Percentiles rank a stretch among this genome's conserved stretches.
phyloP scores from a whole-genome alignment of 306 rosid species.

The Prunus mongolica region DNA sequence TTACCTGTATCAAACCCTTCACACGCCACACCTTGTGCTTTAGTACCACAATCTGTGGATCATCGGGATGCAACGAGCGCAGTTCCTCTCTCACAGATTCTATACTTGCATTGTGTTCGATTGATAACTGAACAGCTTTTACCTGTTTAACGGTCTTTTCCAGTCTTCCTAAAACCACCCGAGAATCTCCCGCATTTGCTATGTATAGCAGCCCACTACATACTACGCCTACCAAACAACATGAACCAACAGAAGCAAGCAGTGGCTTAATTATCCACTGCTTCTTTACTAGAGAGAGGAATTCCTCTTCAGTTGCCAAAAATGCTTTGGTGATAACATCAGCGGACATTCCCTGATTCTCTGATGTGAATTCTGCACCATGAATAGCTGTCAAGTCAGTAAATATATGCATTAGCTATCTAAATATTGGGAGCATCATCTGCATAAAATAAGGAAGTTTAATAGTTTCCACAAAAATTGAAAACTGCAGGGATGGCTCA shows the following conservation, averaged over 20 bases:
- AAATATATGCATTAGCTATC: slow-evolving; percentile 38
- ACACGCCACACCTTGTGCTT: slow-evolving; percentile 99
- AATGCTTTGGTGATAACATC: slow-evolving; percentile 81
- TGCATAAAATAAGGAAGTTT: not conserved
- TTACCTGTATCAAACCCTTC: slow-evolving; percentile 97
- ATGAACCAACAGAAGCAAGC: slow-evolving; percentile 93
- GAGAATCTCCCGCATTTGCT: slow-evolving; percentile 97
- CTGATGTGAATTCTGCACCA: slow-evolving; percentile 75
- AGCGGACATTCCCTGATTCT: slow-evolving; percentile 71
- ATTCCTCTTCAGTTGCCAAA: slow-evolving; percentile 85
- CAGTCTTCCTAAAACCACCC: slow-evolving; percentile 79
- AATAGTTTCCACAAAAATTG: not conserved
- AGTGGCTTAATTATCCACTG: slow-evolving; percentile 75
- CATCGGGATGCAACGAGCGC: slow-evolving; percentile 76
- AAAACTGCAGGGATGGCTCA: not conserved
- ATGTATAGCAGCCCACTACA: slow-evolving; percentile 74
- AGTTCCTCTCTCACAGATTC: slow-evolving; percentile 88
- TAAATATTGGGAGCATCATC: slow-evolving; percentile 10
- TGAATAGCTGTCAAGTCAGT: slow-evolving; percentile 48
- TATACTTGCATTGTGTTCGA: slow-evolving; percentile 85
- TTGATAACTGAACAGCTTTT: slow-evolving; percentile 81
- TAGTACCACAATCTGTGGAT: slow-evolving; percentile 84
- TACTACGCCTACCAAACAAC: slow-evolving; percentile 80
- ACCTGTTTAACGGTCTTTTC: slow-evolving; percentile 46
- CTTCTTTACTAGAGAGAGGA: slow-evolving; percentile 65